phyloP scores from a whole-genome alignment of 2,329 filamentous ascomycete species.

The Fusarium sp. region DNA sequence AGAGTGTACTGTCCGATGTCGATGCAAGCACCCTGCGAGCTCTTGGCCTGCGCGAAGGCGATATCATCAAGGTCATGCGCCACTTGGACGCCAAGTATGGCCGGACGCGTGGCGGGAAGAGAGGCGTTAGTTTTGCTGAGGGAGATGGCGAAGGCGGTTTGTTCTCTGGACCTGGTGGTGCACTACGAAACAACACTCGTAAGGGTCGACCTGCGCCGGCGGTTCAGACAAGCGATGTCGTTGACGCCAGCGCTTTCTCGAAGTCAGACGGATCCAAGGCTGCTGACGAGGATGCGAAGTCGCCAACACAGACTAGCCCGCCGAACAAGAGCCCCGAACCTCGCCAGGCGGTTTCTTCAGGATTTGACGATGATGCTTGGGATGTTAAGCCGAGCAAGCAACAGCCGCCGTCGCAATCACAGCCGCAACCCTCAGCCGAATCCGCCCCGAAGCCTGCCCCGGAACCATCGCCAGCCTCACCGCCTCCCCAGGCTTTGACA shows the following conservation, averaged over 20 bases:
- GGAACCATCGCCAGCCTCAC: slow-evolving; percentile 27
- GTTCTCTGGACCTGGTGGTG: slow-evolving; percentile 92
- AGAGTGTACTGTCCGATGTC: slow-evolving; percentile 89
- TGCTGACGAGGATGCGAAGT: slow-evolving; percentile 35
- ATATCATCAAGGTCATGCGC: slow-evolving; percentile 95
- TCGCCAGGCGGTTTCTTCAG: slow-evolving; percentile 51
- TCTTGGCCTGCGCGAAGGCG: slow-evolving; percentile 91
- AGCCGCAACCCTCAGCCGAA: slow-evolving; percentile 21
- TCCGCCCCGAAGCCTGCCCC: slow-evolving; percentile 39
- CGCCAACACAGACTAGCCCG: slow-evolving; percentile 36
- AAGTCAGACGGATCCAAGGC: slow-evolving; percentile 55
- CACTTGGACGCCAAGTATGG: slow-evolving; percentile 81
- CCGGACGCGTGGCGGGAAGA: slow-evolving; percentile 60
- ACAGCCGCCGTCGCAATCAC: slow-evolving; percentile 39
- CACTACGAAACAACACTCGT: slow-evolving; percentile 90
- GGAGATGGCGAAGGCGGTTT: slow-evolving; percentile 71
- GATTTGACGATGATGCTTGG: slow-evolving; percentile 98
- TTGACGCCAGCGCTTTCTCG: slow-evolving; percentile 87
- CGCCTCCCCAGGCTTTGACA: slow-evolving; percentile 61
- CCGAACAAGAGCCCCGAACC: slow-evolving; percentile 46
- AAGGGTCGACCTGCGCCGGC: slow-evolving; percentile 88
- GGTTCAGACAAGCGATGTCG: slow-evolving; percentile 83
- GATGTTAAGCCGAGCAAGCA: slow-evolving; percentile 85
- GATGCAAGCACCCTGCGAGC: slow-evolving; percentile 82
- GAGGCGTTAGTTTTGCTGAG: slow-evolving; percentile 43